These are phyloP conservation scores for Canavalia gladiata DNA, from an alignment of 306 rosid species.

Conservation along the genomic window DNA sequence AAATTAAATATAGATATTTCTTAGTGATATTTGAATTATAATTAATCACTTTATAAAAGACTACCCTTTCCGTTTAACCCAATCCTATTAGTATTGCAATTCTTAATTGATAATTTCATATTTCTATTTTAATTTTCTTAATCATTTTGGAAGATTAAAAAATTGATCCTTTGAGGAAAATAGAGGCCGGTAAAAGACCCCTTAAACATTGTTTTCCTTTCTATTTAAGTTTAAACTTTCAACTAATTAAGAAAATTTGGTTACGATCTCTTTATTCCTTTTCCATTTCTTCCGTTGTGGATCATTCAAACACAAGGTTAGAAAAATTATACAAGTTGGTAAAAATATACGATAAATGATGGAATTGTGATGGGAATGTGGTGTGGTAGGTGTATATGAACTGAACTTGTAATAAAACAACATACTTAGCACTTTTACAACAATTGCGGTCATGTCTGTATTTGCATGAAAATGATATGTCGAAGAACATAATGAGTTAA, in stretches of 20 bases:
- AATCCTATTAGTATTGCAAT: not conserved
- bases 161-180: no score
- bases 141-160: not conserved
- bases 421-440: slow-evolving; percentile 24
- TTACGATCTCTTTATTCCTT: not conserved
- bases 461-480: slow-evolving; percentile 48
- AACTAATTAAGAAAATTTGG: no score
- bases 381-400: slow-evolving; percentile 41
- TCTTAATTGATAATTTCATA: not conserved
- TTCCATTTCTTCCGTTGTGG: not conserved
- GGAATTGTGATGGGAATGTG: not conserved
- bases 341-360: not conserved
- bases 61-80: not conserved
- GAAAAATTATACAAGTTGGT: not conserved
- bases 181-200: not conserved
- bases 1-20: not conserved
- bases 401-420: slow-evolving; percentile 36
- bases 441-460: slow-evolving; percentile 29
- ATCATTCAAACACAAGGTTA: not conserved
- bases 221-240: not conserved
- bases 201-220: not conserved
- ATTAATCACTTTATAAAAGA: not conserved
- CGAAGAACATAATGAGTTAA: slow-evolving; percentile 36
- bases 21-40: not conserved
- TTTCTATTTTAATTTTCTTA: not conserved